phyloP scores from a whole-genome alignment of 2,329 filamentous ascomycete genomes.

The Exophiala sp. region DNA sequence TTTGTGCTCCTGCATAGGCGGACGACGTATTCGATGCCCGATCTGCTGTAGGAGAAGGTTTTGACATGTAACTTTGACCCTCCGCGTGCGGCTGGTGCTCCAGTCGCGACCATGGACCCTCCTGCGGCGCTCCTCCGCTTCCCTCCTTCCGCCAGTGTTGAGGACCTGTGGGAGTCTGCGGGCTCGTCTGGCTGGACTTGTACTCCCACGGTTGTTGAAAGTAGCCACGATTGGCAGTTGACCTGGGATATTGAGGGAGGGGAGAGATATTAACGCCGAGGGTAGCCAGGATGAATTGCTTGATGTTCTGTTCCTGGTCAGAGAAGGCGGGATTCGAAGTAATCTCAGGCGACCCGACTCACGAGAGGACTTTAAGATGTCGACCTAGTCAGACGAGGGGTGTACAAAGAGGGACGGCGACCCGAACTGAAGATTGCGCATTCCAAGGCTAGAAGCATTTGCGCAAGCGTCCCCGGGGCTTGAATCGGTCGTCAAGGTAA shows the following conservation, averaged over 20 bases:
- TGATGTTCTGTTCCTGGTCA: conserved; percentile 4
- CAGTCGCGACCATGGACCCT: conserved; percentile 24
- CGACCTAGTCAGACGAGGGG: conserved; percentile 21
- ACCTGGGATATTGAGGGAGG: conserved; percentile 21
- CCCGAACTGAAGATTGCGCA: conserved; percentile 23
- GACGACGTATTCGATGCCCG: conserved; percentile 17
- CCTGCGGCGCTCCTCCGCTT: conserved; percentile 23
- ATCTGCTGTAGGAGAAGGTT: conserved; percentile 16
- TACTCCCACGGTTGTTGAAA: conserved; percentile 16
- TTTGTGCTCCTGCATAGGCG: conserved; percentile 10
- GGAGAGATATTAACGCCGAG: conserved; percentile 19
- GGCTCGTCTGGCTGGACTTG: conserved; percentile 9
- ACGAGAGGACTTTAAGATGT: conserved; percentile 18
- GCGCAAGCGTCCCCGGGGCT: conserved; percentile 18
- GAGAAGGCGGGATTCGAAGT: not conserved
- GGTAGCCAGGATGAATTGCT: conserved; percentile 21
- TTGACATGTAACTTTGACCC: conserved; percentile 28
- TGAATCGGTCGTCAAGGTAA: conserved; percentile 18
- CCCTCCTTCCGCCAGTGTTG: conserved; percentile 21
- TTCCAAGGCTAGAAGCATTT: conserved; percentile 24
- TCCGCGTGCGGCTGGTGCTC: conserved; percentile 23
- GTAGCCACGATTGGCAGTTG: conserved; percentile 12
- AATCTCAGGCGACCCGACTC: conserved; percentile 13
- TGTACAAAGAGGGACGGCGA: conserved; percentile 15
- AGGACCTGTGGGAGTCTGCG: conserved; percentile 6